Base-by-base conservation (phyloP, 371 early-diverging fungal species). In the Amoeboaphelidium protococcarum region DNA sequence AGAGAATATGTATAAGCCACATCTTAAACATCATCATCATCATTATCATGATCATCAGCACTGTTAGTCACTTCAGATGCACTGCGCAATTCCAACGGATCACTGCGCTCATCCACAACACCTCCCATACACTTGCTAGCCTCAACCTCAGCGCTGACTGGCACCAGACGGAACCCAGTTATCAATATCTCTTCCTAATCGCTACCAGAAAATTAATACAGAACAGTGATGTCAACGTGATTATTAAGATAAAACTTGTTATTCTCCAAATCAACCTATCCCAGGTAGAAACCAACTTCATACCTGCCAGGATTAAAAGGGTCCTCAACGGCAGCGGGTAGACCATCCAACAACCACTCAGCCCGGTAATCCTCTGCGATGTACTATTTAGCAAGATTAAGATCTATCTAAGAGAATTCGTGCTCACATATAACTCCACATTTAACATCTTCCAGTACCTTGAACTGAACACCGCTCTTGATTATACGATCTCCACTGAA, bases 241-340 rank as follows among this genome's bases (percentile, higher is more conserved):
- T 72, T 74, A 59, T 72, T 59, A 26, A 74, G 52, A 37, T 61
- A 68, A 23, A 63, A 58, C 25, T 58, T 60, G 10, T 53, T 58
- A 13, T 40, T 44, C 12, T 19, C 48, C n/a, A n/a, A n/a, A n/a
- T n/a, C n/a, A n/a, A n/a, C n/a, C n/a, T n/a, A n/a, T n/a, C n/a
- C n/a, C n/a, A n/a, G n/a, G n/a, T n/a, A n/a, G n/a, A n/a, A n/a
- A n/a, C n/a, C n/a, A n/a, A n/a, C n/a, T n/a, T n/a, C n/a, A n/a
- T n/a, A n/a, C 24, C 48, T 52, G 23, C 48, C 49, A 21, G 53
- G 49, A 13, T 47, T 55, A 40, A n/a, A 31, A 2, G 46, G 42
- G n/a, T n/a, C n/a, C n/a, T n/a, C n/a, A n/a, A n/a, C n/a, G 2
- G 71, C 71, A 13, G 66, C 69, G 1, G 75, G 75, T 45, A 74